Evolutionary conservation across 176 grass and related monocot genomes (phyloP).

Genomic region (Ampelocalamus luodianensis): DNA sequence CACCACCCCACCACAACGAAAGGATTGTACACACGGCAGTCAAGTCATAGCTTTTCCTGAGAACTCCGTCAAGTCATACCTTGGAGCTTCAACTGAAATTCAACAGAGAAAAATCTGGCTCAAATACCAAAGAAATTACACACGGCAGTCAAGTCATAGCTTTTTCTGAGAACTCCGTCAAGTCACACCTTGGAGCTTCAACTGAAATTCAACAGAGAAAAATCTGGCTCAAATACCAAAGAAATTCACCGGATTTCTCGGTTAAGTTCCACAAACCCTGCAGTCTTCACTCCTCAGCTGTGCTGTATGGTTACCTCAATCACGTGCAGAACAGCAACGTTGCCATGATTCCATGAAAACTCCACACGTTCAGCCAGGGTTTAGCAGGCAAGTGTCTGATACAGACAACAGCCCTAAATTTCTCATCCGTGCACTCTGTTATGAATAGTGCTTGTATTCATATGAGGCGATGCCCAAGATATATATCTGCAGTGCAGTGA

Average conservation of each 20-base stretch:
- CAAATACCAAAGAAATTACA: background rate
- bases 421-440: background rate
- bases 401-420: background rate
- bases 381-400: background rate
- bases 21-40: background rate
- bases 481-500: no score
- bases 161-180: background rate
- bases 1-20: background rate
- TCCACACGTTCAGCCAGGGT: background rate
- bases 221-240: background rate
- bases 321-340: background rate
- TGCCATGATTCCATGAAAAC: background rate
- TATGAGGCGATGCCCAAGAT: no score
- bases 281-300: background rate
- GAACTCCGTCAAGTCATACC: background rate
- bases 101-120: slow-evolving; percentile 4
- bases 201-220: background rate
- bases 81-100: background rate
- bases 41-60: background rate
- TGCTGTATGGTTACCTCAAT: background rate
- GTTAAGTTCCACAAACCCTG: background rate
- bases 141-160: background rate
- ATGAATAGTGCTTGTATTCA: no score
- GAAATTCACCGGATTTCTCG: background rate
- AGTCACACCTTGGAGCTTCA: background rate